Evolutionary conservation across 2,329 filamentous ascomycete species (phyloP), one percentile per base, ranked within the genome.

Genomic region (Phialophora verrucosa): DNA sequence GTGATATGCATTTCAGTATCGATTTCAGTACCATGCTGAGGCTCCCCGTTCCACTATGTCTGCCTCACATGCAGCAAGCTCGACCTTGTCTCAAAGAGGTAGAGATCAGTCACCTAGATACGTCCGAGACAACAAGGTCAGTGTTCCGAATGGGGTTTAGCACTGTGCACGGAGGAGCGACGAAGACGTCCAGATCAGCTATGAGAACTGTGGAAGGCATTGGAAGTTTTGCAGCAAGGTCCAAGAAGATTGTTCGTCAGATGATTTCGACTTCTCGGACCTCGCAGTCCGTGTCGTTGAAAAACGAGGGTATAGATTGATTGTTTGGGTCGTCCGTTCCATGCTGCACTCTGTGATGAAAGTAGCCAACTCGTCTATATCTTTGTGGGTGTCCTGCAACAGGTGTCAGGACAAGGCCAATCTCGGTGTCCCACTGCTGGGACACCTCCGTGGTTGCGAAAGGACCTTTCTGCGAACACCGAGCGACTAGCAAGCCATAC

Each of bases 301-400:
- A 55, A 20, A 55, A 55, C 20, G 53, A 55, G 3, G 14, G 12
- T 17, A 55, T 11, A 11, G 12, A 14, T 32, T 55, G 25, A 20
- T 32, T 10, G 29, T 32, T 10, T 4, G 3, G 0, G 4, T 25
- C 27, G 27, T 54, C 51, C 10, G 8, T 31, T 32, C 20, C 29
- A 11, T 20, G 23, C 53, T 8, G 25, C 12, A 17, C 17, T n/a
- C 29, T 55, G 7, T 55, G 53, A 12, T 55, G 53, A 32, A 55
- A 55, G n/a, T 55, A 55, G 5, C 27, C 53, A n/a, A 55, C 53
- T 55, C 53, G 11, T 31, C 53, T 29, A 55, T 55, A 55, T 31
- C 29, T 20, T 32, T 14, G 4, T 20, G 25, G 7, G 29, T 3
- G 53, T 31, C n/a, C 53, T 35, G 53, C 12, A n/a, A 55, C 25